Evolutionary conservation across 176 grass and related monocot species (phyloP), one percentile per base, ranked within the genome.

Genomic region (Aegilops speltoides): DNA sequence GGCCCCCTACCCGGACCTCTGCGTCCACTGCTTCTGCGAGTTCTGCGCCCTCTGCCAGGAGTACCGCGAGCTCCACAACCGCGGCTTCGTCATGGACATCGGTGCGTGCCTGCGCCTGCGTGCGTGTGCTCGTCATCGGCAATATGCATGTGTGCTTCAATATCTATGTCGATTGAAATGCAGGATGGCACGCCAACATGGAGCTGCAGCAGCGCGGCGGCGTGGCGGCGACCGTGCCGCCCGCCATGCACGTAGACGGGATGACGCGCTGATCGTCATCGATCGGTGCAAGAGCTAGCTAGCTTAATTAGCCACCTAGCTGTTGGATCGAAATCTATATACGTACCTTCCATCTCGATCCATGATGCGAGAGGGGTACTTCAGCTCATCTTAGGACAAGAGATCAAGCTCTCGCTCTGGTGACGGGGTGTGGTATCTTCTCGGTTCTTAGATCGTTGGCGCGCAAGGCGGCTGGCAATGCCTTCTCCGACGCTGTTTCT

Each of bases 1-100:
- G 70, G 24, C n/a, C 2, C 70, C 70, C 38, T 73, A 25, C 38
- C 70, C 70, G 12, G 71, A 74, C 71, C 2, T 24, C 3, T 74
- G 71, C n/a, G 71, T 74, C 40, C 7, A 41, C 2, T 8, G 6
- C n/a, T 46, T 45, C 71, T 74, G 71, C 12, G 71, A 25, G 71
- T n/a, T 0, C 11, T 74, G 38, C 40, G 71, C 71, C 71, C 43
- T 74, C 13, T 74, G 40, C 71, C 71, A 74, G 71, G 5, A 74
- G 40, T 74, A 16, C 71, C 71, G 71, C 22, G 71, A 74, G 40
- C 71, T 74, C 23, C 24, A n/a, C 38, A 74, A 46, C 40, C 71
- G 71, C 7, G 71, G 71, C 6, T 74, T 46, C 71, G 12, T 74
- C 71, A 74, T 74, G 71, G 71, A 74, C n/a, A 74, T 74, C 71